Base-by-base conservation (phyloP, 2,329 filamentous ascomycete genomes). In the Cytospora leucostoma region DNA sequence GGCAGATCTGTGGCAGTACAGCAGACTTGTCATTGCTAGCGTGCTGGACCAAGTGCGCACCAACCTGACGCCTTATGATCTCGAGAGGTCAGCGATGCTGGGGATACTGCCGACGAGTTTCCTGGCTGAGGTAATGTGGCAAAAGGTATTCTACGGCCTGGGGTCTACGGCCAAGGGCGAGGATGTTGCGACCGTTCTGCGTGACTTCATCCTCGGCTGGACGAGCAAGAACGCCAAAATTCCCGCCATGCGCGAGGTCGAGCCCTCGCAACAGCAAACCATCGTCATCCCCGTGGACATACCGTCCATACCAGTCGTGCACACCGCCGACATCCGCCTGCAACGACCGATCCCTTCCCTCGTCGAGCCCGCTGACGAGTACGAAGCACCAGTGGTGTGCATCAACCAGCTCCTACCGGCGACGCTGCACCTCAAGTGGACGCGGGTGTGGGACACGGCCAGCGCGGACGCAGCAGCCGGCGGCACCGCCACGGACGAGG, bases 221-320 rank as follows among this genome's bases (percentile, higher is more conserved):
- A 73, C 78, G 44, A 67, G 65, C 6, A 61, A 70, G 34, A 70
- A 79, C 56, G 71, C 74, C 1, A 71, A 62, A 3, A 64, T 82
- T 1, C 21, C 52, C 2, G 70, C 76, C 47, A 78, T 49, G 71
- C 74, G 33, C 56, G 69, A 73, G 70, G 40, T 66, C 68, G 15
- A 71, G 12, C 44, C 62, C 6, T 59, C 75, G 27, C 78, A 83
- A 21, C 80, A 75, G 66, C 83, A 83, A 21, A 88, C 87, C 13
- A 93, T 99, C 69, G 80, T 90, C 35, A 96, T 99, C 59, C 91
- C 93, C 0, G 93, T 99, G 15, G 92, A 97, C 64, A 87, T 99
- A 1, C 94, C 94, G 0, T 88, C 89, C 1, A 82, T 97, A 2
- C 86, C 91, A 55, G 85, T 97, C 21, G 85, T 98, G 0, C 90